A percentile compares a stretch with the other conserved stretches of the same genome.
Conservation (phyloP, 2,329 filamentous ascomycete species). For the Mycocentrospora acerina region DNA sequence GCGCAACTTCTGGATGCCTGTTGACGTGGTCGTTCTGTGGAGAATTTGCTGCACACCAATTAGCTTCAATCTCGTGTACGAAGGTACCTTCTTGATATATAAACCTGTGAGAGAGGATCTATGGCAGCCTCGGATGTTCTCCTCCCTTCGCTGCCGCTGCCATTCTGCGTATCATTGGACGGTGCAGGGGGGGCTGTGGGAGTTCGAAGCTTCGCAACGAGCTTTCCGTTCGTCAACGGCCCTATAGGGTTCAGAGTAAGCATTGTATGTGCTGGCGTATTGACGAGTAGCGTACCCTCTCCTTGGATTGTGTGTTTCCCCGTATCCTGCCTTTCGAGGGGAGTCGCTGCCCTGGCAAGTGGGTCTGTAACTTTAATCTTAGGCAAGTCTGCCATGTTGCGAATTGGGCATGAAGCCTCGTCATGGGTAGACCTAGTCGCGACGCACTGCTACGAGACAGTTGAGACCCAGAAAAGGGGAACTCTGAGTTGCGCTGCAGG, state of each 20-base stretch:
- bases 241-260: slow-evolving; percentile 22
- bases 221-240: slow-evolving; percentile 27
- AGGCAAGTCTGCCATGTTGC: slow-evolving; percentile 44
- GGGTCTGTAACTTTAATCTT: slow-evolving; percentile 50
- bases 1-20: slow-evolving; percentile 59
- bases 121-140: slow-evolving; percentile 49
- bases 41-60: slow-evolving; percentile 53
- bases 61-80: slow-evolving; percentile 9
- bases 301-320: slow-evolving; percentile 21
- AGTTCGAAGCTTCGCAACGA: slow-evolving; percentile 28
- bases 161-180: slow-evolving; percentile 23
- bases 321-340: slow-evolving; percentile 32
- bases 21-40: slow-evolving; percentile 66
- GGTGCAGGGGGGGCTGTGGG: slow-evolving; percentile 21
- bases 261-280: slow-evolving; percentile 6
- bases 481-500: too few relatives aligned
- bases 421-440: too few relatives aligned
- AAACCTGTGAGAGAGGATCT: slow-evolving; percentile 69
- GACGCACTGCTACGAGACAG: too few relatives aligned
- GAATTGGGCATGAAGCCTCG: too few relatives aligned
- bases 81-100: slow-evolving; percentile 24
- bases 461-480: too few relatives aligned
- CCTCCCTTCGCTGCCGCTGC: slow-evolving; percentile 14
- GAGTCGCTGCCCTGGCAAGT: slow-evolving; percentile 30
- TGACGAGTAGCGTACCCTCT: slow-evolving; percentile 25